Evolutionary conservation across 495 filamentous ascomycete species (phyloP).

Genomic region (Collariella sp.): DNA sequence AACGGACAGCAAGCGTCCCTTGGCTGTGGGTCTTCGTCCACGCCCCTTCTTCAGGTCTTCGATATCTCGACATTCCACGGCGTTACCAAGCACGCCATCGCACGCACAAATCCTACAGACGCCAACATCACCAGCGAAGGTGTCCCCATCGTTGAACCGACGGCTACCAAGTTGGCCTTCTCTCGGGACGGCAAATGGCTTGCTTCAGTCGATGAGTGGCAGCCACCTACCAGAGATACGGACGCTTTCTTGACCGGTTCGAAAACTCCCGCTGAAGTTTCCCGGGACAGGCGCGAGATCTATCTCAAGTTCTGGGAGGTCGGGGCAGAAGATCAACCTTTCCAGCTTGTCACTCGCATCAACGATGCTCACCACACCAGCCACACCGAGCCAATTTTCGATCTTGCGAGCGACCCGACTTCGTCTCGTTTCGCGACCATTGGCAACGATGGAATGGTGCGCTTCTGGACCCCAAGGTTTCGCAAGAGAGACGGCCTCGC

Average conservation of each 20-base stretch:
- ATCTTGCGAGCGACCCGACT: slow-evolving; percentile 57
- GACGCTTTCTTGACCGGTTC: slow-evolving; percentile 35
- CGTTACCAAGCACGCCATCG: slow-evolving; percentile 74
- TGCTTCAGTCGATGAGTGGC: slow-evolving; percentile 86
- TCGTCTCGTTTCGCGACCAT: slow-evolving; percentile 69
- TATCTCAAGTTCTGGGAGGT: slow-evolving; percentile 89
- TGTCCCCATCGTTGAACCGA: slow-evolving; percentile 60
- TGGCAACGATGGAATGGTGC: slow-evolving; percentile 66
- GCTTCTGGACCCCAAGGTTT: slow-evolving; percentile 65
- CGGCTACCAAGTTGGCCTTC: slow-evolving; percentile 61
- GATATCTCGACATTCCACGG: slow-evolving; percentile 65
- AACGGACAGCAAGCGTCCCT: slow-evolving; percentile 37
- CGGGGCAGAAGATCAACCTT: slow-evolving; percentile 49
- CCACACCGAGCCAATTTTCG: slow-evolving; percentile 52
- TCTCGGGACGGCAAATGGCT: slow-evolving; percentile 81
- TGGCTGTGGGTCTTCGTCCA: slow-evolving; percentile 32
- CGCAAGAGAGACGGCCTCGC: slow-evolving; percentile 55
- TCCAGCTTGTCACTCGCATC: slow-evolving; percentile 72
- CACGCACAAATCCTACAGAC: slow-evolving; percentile 78
- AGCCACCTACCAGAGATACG: slow-evolving; percentile 58
- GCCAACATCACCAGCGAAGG: slow-evolving; percentile 63
- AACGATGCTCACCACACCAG: slow-evolving; percentile 65
- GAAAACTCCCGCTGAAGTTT: slow-evolving; percentile 27
- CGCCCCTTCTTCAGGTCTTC: slow-evolving; percentile 62
- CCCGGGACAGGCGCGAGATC: slow-evolving; percentile 54